Base-by-base conservation (phyloP, 306 rosid species). In the Argentina anserina region DNA sequence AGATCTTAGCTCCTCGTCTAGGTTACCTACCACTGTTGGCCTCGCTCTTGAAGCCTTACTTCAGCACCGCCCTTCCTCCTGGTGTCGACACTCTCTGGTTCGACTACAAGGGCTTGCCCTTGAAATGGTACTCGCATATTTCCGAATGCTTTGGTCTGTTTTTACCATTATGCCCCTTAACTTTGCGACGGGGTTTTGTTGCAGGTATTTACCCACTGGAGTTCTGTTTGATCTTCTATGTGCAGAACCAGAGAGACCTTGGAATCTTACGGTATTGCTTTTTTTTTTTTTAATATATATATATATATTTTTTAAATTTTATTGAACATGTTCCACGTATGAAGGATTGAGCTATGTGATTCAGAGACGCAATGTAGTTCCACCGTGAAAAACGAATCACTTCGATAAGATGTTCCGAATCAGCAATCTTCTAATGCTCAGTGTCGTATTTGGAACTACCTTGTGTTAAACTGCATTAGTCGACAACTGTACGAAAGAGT, bases 191-290 rank as follows among this genome's bases (percentile, higher is more conserved):
- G 3, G 36, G 3, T 33, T 33, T 33, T 33, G 36, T 5, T 80
- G 43, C 72, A 93, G 98, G 98, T 79, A 88, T 73, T 83, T 94
- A 77, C 99, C 99, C 0, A 91, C 95, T 0, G 99, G 99, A 63
- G 97, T 94, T 83, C 92, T 94, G n/a, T 94, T 94, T 67, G 99
- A 94, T 86, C 97, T 91, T 72, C 81, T 94, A 17, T 94, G 91
- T 59, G 87, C 77, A 8, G 95, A 94, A 76, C 93, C 99, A 28
- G 91, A 94, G 84, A 83, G 99, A 71, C 99, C 99, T 23, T 94
- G 99, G 99, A 88, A 87, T 87, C 74, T 94, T 69, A 94, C 87
- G 33, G 99, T 94, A 80, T 41, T 18, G 60, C 72, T 59, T 28
- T 2, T 29, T 6, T 43, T 50, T 14, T 26, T 29, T 55, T 31